Evolutionary conservation across 148 eudicot species (phyloP).

Genomic region (Arbutus unedo): DNA sequence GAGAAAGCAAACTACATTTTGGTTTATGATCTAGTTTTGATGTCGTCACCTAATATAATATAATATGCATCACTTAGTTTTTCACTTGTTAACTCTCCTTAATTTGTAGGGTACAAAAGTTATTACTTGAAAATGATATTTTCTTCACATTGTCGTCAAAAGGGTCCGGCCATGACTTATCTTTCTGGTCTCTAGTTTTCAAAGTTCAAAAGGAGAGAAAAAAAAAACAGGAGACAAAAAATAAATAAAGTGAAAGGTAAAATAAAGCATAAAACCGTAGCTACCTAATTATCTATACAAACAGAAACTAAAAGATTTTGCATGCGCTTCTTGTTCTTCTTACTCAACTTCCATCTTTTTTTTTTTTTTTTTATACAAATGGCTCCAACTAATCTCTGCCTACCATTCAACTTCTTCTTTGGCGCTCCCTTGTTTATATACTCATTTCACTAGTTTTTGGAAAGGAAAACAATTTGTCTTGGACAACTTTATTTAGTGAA

Average conservation of each 20-base stretch:
- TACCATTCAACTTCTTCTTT: no score
- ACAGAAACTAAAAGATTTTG: neutral
- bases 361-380: neutral
- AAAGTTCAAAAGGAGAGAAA: neutral
- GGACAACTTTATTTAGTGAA: constrained; percentile 11
- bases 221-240: neutral
- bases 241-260: neutral
- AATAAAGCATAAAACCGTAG: constrained; percentile 3
- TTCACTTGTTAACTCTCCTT: constrained; percentile 14
- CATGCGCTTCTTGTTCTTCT: neutral
- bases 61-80: neutral
- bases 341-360: neutral
- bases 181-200: constrained; percentile 7
- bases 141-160: neutral
- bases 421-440: no score
- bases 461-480: neutral
- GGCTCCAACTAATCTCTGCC: neutral
- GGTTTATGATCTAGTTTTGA: neutral
- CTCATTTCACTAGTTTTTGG: neutral
- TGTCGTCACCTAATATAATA: neutral
- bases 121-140: neutral
- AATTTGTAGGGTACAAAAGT: constrained; percentile 13
- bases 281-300: neutral
- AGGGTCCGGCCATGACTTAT: neutral
- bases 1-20: constrained; percentile 5